Conservation (phyloP, 2,329 filamentous ascomycete genomes). For the Cryphonectria japonica region DNA sequence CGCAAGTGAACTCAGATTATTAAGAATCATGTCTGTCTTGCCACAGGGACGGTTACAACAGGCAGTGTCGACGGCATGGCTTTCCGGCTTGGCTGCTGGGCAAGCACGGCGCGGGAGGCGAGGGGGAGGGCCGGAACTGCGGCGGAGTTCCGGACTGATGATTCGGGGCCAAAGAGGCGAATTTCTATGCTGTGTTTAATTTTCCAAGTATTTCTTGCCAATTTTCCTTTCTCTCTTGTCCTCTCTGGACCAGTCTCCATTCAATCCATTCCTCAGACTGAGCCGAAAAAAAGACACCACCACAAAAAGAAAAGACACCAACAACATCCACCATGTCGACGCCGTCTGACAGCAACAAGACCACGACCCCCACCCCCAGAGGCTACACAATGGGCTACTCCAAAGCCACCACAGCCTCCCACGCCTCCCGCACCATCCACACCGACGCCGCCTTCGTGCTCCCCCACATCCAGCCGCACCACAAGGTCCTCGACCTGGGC, state of each 20-base stretch:
- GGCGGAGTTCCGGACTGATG: conserved; percentile 6
- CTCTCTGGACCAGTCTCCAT: background rate
- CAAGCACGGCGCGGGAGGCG: background rate
- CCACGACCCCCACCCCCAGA: background rate
- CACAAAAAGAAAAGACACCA: background rate
- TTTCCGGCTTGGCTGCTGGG: background rate
- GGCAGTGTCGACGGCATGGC: background rate
- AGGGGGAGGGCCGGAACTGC: background rate
- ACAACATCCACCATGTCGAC: conserved; percentile 1
- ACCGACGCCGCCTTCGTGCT: conserved; percentile 22
- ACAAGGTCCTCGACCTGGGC: conserved; percentile 22
- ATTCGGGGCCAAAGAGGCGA: background rate
- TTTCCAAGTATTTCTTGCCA: background rate
- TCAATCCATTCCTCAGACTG: background rate
- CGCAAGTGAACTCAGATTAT: too few relatives aligned
- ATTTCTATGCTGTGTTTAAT: background rate
- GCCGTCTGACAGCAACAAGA: background rate
- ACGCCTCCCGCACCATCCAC: conserved; percentile 25
- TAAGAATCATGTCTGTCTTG: too few relatives aligned
- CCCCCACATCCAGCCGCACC: conserved; percentile 17
- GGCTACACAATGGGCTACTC: conserved; percentile 24
- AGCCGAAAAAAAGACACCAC: background rate
- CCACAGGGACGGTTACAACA: background rate
- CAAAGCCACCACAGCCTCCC: conserved; percentile 10
- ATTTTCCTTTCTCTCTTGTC: background rate